These are phyloP conservation scores for Pneumocystis carinii DNA, from an alignment of 1,139 yeast species.

Conservation along the genomic window DNA sequence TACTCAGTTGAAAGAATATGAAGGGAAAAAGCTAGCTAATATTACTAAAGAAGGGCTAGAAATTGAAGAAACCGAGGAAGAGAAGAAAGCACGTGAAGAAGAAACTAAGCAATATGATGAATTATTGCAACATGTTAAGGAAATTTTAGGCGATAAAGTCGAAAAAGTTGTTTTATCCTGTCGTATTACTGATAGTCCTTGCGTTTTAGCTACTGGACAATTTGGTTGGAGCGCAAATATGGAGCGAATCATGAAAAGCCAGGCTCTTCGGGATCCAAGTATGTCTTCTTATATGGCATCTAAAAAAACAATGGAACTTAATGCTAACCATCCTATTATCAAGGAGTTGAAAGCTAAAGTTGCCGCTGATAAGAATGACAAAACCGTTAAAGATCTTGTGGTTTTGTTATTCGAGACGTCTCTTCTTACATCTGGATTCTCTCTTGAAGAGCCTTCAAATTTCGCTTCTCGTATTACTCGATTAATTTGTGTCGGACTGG, in stretches of 20 bases:
- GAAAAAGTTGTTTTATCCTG: slow-evolving; percentile 98
- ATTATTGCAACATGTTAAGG: slow-evolving; percentile 91
- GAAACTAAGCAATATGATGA: slow-evolving; percentile 86
- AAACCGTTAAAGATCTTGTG: slow-evolving; percentile 96
- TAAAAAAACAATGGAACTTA: slow-evolving; percentile 96
- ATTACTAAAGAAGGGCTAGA: slow-evolving; percentile 93
- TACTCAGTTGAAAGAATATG: slow-evolving; percentile 98
- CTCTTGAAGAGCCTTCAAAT: slow-evolving; percentile 94
- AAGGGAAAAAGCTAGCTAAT: slow-evolving; percentile 97
- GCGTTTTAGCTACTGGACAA: slow-evolving; percentile 99
- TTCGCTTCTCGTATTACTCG: slow-evolving; percentile 97
- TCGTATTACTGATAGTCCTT: slow-evolving; percentile 96
- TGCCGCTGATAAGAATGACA: slow-evolving; percentile 89
- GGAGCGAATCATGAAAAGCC: slow-evolving; percentile 99
- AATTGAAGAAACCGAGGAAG: slow-evolving; percentile 97
- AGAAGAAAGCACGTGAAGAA: slow-evolving; percentile 83
- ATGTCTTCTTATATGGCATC: slow-evolving; percentile 99
- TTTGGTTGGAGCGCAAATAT: slow-evolving; percentile 99
- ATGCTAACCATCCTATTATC: slow-evolving; percentile 92
- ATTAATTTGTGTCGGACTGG: slow-evolving; percentile 92
- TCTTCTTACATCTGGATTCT: slow-evolving; percentile 94
- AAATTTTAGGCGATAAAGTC: slow-evolving; percentile 93
- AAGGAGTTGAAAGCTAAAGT: slow-evolving; percentile 92
- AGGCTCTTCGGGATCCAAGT: slow-evolving; percentile 95
- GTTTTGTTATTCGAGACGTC: slow-evolving; percentile 96